These are phyloP conservation scores for Sporothrix curviconia DNA, from an alignment of 2,329 filamentous ascomycete species.

Conservation along the genomic window DNA sequence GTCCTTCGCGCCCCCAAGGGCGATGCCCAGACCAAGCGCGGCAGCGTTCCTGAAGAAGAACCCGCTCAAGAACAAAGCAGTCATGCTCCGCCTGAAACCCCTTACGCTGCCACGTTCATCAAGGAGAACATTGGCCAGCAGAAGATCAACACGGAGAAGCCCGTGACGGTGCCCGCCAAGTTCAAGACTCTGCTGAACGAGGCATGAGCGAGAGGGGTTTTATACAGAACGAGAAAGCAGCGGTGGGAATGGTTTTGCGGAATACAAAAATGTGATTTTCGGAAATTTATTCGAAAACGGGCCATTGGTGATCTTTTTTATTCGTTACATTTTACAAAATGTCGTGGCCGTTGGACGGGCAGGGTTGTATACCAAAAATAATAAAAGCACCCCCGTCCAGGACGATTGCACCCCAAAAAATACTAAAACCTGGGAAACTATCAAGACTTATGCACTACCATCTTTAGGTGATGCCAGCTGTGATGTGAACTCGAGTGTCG, in stretches of 20 bases:
- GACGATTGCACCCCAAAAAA: constrained; percentile 12
- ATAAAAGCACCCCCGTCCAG: neutral
- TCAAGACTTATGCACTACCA: no score
- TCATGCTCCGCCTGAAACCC: constrained; percentile 97
- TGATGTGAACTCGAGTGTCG: neutral
- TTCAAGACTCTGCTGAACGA: constrained; percentile 25
- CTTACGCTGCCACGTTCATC: constrained; percentile 85
- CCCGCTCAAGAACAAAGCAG: constrained; percentile 97
- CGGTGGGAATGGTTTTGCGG: neutral
- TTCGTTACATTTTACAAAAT: neutral
- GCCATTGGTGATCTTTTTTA: neutral
- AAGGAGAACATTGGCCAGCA: constrained; percentile 77
- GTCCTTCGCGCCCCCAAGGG: constrained; percentile 90
- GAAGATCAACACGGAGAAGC: constrained; percentile 35
- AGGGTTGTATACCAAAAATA: neutral
- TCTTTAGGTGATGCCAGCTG: neutral
- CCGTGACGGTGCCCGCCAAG: constrained; percentile 20
- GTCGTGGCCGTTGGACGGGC: neutral
- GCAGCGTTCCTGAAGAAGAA: constrained; percentile 99
- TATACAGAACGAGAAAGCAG: no score
- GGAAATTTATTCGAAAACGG: neutral
- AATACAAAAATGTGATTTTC: neutral
- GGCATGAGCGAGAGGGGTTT: constrained; percentile 18
- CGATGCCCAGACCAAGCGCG: constrained; percentile 81
- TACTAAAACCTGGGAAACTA: constrained; percentile 18